Conservation (phyloP, 352 stramenopile genomes). For the Phytopythium delawarense region DNA sequence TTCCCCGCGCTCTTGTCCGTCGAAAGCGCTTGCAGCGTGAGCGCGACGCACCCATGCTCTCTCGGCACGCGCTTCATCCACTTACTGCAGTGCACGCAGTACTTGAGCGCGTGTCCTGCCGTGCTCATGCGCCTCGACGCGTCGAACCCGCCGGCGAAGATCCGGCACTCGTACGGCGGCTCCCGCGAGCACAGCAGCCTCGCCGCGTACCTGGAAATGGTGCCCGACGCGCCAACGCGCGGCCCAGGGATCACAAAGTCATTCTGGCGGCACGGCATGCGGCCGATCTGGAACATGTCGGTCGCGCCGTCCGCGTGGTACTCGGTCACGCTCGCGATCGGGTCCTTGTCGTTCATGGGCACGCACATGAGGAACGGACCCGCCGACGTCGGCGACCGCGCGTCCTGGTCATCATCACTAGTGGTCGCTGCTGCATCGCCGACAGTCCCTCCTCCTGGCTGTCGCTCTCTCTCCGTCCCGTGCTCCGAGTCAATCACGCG, state of each 20-base stretch:
- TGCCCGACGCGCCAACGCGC: slow-evolving; percentile 65
- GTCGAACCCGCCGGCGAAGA: slow-evolving; percentile 75
- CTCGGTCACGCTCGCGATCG: slow-evolving; percentile 55
- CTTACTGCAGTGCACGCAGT: slow-evolving; percentile 34
- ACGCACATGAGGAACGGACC: slow-evolving; percentile 55
- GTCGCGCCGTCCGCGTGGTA: slow-evolving; percentile 35
- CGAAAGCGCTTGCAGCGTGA: slow-evolving; percentile 15
- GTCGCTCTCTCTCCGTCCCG: slow-evolving; percentile 2
- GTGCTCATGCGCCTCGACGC: slow-evolving; percentile 43
- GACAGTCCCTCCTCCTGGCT: background rate
- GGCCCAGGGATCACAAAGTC: slow-evolving; percentile 76
- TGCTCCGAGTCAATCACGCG: slow-evolving; percentile 32
- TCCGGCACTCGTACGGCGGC: slow-evolving; percentile 55
- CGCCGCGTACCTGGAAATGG: slow-evolving; percentile 69
- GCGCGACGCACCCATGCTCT: slow-evolving; percentile 42
- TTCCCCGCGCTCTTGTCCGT: slow-evolving; percentile 5
- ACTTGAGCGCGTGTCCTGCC: slow-evolving; percentile 61
- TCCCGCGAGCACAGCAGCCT: slow-evolving; percentile 59
- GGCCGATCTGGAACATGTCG: slow-evolving; percentile 83
- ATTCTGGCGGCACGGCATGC: slow-evolving; percentile 71
- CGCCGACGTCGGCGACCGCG: background rate
- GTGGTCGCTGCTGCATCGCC: background rate
- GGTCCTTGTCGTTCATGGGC: slow-evolving; percentile 64
- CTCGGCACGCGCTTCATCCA: slow-evolving; percentile 49
- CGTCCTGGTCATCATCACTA: background rate